phyloP scores from a whole-genome alignment of 257 asterid genomes.

The Solanum chiquidenum region DNA sequence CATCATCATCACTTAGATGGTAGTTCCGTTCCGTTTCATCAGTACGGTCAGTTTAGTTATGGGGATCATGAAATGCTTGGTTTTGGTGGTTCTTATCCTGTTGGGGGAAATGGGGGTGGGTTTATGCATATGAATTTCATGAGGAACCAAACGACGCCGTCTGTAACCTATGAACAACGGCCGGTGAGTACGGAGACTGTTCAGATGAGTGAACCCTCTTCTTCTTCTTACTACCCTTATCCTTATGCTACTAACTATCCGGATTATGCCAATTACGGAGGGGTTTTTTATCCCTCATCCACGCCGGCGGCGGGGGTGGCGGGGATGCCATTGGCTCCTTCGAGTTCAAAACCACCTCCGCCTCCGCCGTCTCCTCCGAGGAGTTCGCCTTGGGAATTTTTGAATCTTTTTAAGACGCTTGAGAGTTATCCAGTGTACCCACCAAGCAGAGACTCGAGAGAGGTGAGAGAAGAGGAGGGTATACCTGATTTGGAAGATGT shows the following conservation, averaged over 20 bases:
- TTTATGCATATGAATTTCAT: slow-evolving; percentile 57
- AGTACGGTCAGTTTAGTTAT: slow-evolving; percentile 8
- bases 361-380: slow-evolving; percentile 86
- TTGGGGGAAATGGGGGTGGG: background rate
- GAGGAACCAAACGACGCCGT: slow-evolving; percentile 63
- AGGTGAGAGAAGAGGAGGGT: slow-evolving; percentile 93
- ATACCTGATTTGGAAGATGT: slow-evolving; percentile 98
- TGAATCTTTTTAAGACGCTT: slow-evolving; percentile 71
- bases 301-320: background rate
- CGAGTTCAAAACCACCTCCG: slow-evolving; percentile 49
- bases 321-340: background rate
- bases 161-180: slow-evolving; percentile 54
- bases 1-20: slow-evolving; percentile 21
- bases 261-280: slow-evolving; percentile 33
- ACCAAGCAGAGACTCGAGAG: slow-evolving; percentile 68
- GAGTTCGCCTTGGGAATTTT: slow-evolving; percentile 74
- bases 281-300: slow-evolving; percentile 16
- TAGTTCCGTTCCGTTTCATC: background rate
- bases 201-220: slow-evolving; percentile 42
- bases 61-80: slow-evolving; percentile 1
- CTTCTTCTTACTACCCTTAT: slow-evolving; percentile 29
- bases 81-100: background rate
- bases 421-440: slow-evolving; percentile 64
- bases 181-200: slow-evolving; percentile 57
- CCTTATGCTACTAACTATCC: slow-evolving; percentile 9